Evolutionary conservation across 495 filamentous ascomycete species (phyloP), one percentile per base, ranked within the genome.

Genomic region (Hypoxylon lienhwacheense): DNA sequence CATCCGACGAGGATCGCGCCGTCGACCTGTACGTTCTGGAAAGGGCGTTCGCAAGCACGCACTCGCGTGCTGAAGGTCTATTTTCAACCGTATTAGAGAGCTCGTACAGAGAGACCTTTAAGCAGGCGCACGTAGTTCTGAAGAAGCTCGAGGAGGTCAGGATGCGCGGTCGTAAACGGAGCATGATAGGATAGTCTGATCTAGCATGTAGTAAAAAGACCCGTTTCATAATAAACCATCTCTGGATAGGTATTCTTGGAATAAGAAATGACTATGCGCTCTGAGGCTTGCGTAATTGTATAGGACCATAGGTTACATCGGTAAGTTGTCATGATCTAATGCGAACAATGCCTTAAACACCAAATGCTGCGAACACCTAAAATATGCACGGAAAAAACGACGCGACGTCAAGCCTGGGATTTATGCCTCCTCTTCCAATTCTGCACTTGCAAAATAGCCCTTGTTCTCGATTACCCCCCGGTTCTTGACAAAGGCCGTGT

Each of bases 401-500:
- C 4, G 15, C 2, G 22, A 29, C 15, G 7, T 5, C 0, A 17
- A n/a, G 8, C 8, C 10, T 11, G 25, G n/a, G n/a, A n/a, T 16
- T 34, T 53, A 47, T 53, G 54, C 70, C 4, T 39, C 56, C 1
- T 69, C 63, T 20, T 48, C 62, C 43, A 92, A 68, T 68, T 90
- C 84, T 10, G 90, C 91, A 41, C 84, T 81, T 2, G 91, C 90
- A 75, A 96, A 95, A 70, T 95, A 97, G 10, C 93, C 93, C 75
- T 97, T 97, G 65, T 93, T 96, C 79, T 99, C 93, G 43, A 99
- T 90, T 3, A 97, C 93, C 0, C 93, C 95, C n/a, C 93, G 77
- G 67, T 97, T 85, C 67, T 87, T 88, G 21, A 97, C 89, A n/a
- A 97, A 90, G 4, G 95, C 95, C 15, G 95, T 97, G 70, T 99